Evolutionary conservation across 2,329 filamentous ascomycete species (phyloP).

Genomic region (Microcyclospora tardicrescens): DNA sequence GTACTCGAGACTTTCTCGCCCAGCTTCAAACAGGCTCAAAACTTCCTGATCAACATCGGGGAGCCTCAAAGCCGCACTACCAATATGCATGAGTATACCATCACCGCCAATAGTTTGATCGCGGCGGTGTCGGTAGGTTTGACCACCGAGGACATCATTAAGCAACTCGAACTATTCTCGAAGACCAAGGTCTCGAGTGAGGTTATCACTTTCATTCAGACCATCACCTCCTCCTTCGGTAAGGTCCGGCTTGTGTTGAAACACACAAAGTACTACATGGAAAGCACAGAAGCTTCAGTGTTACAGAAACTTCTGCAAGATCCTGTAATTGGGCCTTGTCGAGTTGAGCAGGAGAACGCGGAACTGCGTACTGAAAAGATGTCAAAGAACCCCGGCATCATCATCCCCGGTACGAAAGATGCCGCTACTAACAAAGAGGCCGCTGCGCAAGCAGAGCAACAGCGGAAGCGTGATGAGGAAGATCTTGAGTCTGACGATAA

Average conservation of each 20-base stretch:
- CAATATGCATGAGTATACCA: slow-evolving; percentile 83
- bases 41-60: slow-evolving; percentile 90
- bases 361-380: slow-evolving; percentile 68
- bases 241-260: slow-evolving; percentile 93
- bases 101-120: slow-evolving; percentile 87
- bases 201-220: slow-evolving; percentile 66
- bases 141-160: slow-evolving; percentile 77
- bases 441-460: slow-evolving; percentile 32
- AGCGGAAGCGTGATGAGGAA: slow-evolving; percentile 32
- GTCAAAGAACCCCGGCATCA: slow-evolving; percentile 72
- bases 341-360: slow-evolving; percentile 55
- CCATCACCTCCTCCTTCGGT: slow-evolving; percentile 79
- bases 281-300: slow-evolving; percentile 77
- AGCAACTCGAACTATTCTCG: slow-evolving; percentile 72
- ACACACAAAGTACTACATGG: slow-evolving; percentile 86
- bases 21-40: slow-evolving; percentile 72
- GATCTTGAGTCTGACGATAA: slow-evolving; percentile 41
- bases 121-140: slow-evolving; percentile 92
- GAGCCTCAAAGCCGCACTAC: slow-evolving; percentile 83
- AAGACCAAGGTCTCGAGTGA: slow-evolving; percentile 78
- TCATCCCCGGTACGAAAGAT: slow-evolving; percentile 89
- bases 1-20: slow-evolving; percentile 91
- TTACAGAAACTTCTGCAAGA: slow-evolving; percentile 80
- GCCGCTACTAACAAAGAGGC: slow-evolving; percentile 78
- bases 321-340: slow-evolving; percentile 63